A percentile compares a stretch with the other conserved stretches of the same genome.
Evolutionary conservation across 2,329 filamentous ascomycete species (phyloP).

Genomic region (Diaporthe destruens): DNA sequence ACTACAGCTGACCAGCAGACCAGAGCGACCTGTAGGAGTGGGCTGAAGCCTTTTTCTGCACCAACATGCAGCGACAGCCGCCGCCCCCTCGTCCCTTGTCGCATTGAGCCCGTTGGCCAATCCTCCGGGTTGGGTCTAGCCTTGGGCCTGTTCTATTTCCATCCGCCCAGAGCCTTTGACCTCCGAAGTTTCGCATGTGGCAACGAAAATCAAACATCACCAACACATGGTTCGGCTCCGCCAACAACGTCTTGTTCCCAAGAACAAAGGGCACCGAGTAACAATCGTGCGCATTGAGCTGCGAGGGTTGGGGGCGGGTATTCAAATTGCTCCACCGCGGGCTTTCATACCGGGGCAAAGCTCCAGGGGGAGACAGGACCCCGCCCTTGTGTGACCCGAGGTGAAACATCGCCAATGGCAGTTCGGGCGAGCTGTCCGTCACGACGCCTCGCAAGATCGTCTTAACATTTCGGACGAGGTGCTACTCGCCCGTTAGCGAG

Average conservation of each 20-base stretch:
- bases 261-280: constrained; percentile 22
- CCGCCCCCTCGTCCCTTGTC: neutral
- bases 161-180: neutral
- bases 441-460: constrained; percentile 31
- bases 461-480: constrained; percentile 35
- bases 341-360: constrained; percentile 27
- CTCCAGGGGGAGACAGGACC: constrained; percentile 31
- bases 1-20: neutral
- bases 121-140: constrained; percentile 17
- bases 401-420: constrained; percentile 41
- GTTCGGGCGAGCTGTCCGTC: constrained; percentile 34
- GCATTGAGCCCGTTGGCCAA: constrained; percentile 6
- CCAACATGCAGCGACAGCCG: neutral
- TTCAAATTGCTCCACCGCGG: constrained; percentile 19
- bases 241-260: neutral
- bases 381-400: constrained; percentile 41
- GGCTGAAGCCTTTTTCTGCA: constrained; percentile 8
- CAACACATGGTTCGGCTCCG: neutral
- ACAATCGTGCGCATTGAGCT: constrained; percentile 3
- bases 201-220: neutral
- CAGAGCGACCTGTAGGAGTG: neutral
- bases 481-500: constrained; percentile 30
- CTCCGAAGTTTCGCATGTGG: neutral
- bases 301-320: constrained; percentile 12
- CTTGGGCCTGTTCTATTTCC: constrained; percentile 36